Percentiles rank a stretch among this genome's conserved stretches.
phyloP scores from a whole-genome alignment of 805 yeast species.

The Kodamaea laetipori region DNA sequence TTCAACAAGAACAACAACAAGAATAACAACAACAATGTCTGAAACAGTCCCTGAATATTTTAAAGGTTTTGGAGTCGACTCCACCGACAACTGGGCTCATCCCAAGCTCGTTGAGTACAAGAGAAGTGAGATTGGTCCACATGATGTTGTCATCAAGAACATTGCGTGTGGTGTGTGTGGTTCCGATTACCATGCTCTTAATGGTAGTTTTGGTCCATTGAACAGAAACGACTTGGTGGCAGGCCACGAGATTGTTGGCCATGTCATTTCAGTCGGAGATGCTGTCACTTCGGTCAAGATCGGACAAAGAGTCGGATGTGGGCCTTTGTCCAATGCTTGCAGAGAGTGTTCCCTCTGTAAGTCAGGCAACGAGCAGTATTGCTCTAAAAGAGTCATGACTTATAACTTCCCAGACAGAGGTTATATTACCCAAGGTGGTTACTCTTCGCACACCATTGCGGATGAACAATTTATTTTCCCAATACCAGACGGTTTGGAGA shows the following conservation, averaged over 20 bases:
- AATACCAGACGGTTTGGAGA: conserved; percentile 47
- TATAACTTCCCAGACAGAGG: conserved; percentile 47
- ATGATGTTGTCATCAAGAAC: conserved; percentile 58
- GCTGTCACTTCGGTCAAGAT: conserved; percentile 51
- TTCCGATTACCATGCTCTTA: conserved; percentile 53
- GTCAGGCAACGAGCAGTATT: conserved; percentile 45
- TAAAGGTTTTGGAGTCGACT: conserved; percentile 37
- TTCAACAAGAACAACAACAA: no score
- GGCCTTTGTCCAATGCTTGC: conserved; percentile 69
- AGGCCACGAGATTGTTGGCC: conserved; percentile 70
- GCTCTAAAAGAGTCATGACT: conserved; percentile 51
- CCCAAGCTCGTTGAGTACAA: conserved; percentile 32
- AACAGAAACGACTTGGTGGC: conserved; percentile 42
- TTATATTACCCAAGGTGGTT: conserved; percentile 47
- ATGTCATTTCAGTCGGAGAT: conserved; percentile 59
- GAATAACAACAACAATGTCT: no score
- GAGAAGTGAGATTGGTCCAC: conserved; percentile 27
- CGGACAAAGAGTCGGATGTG: conserved; percentile 80
- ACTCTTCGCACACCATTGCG: conserved; percentile 49
- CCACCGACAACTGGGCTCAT: conserved; percentile 32
- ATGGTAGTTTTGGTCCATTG: conserved; percentile 52
- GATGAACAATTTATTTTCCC: conserved; percentile 48
- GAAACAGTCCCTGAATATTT: conserved; percentile 27
- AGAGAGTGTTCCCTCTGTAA: conserved; percentile 57
- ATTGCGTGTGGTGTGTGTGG: conserved; percentile 68